phyloP scores from a whole-genome alignment of 2,329 filamentous ascomycete genomes.

The Penicillium sp. region DNA sequence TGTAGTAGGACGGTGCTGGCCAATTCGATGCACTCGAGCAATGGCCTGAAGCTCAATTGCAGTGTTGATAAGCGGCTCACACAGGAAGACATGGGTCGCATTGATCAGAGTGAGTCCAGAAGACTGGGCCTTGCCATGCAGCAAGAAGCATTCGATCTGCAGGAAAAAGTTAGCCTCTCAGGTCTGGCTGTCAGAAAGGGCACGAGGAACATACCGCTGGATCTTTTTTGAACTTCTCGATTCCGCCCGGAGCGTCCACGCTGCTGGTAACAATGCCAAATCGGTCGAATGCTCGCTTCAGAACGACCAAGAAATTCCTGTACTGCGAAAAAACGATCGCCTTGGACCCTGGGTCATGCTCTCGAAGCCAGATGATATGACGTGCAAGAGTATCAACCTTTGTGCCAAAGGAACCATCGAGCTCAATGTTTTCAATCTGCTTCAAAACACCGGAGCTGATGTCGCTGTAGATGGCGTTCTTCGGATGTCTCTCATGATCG shows the following conservation, averaged over 20 bases:
- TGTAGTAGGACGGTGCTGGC: conserved; percentile 82
- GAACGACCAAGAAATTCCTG: conserved; percentile 74
- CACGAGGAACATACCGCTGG: conserved; percentile 48
- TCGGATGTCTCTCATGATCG: conserved; percentile 34
- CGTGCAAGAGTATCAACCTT: conserved; percentile 84
- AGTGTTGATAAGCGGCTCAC: conserved; percentile 90
- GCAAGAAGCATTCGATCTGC: conserved; percentile 75
- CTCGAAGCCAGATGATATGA: conserved; percentile 82
- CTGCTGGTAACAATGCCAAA: conserved; percentile 74
- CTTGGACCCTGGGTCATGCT: conserved; percentile 83
- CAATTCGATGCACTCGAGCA: conserved; percentile 91
- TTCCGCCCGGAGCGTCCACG: conserved; percentile 69
- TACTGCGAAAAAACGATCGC: conserved; percentile 95
- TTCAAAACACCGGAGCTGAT: conserved; percentile 71
- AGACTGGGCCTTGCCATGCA: conserved; percentile 86
- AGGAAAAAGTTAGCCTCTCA: background rate
- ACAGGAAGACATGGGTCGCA: conserved; percentile 91
- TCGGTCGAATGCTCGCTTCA: conserved; percentile 68
- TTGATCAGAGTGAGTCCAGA: conserved; percentile 90
- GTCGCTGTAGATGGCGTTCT: conserved; percentile 70
- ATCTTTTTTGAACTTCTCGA: conserved; percentile 75
- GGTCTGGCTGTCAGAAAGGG: background rate
- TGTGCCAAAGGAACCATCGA: conserved; percentile 75
- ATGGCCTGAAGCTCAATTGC: conserved; percentile 94
- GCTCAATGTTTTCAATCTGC: conserved; percentile 79